A percentile compares a stretch with the other conserved stretches of the same genome.
Evolutionary conservation across 352 stramenopile genomes (phyloP).

Genomic region (Thalassiosira hispida): DNA sequence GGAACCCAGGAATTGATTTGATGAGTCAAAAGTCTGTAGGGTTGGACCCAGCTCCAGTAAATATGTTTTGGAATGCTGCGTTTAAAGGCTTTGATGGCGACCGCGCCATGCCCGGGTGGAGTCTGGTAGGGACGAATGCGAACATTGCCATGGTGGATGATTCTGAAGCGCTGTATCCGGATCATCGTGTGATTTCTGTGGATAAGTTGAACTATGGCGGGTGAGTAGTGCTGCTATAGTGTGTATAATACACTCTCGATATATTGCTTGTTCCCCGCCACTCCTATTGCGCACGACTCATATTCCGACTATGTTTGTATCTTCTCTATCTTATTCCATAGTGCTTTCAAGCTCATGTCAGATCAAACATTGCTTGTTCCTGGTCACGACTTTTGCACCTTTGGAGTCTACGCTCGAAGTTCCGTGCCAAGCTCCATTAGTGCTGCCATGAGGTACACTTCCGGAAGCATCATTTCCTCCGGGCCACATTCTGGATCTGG

Average conservation of each 20-base stretch:
- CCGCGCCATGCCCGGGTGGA: slow-evolving; percentile 35
- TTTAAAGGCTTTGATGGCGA: slow-evolving; percentile 35
- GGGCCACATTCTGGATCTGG: slow-evolving; percentile 33
- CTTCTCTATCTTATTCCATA: too few species aligned
- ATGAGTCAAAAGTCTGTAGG: slow-evolving; percentile 32
- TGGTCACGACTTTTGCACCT: slow-evolving; percentile 43
- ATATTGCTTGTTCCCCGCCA: too few species aligned
- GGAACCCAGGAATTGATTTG: slow-evolving; percentile 48
- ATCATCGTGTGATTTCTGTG: slow-evolving; percentile 31
- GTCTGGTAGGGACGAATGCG: slow-evolving; percentile 12
- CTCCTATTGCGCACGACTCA: too few species aligned
- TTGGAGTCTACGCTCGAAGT: slow-evolving; percentile 47
- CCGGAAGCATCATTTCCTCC: slow-evolving; percentile 36
- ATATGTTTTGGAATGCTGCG: slow-evolving; percentile 46
- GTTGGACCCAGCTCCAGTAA: slow-evolving; percentile 35
- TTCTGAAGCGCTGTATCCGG: slow-evolving; percentile 24
- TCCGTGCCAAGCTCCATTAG: slow-evolving; percentile 27
- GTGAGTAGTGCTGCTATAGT: slow-evolving; percentile 18
- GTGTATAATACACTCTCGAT: too few species aligned
- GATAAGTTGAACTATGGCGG: slow-evolving; percentile 28
- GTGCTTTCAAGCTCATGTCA: slow-evolving; percentile 38
- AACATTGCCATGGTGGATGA: slow-evolving; percentile 22
- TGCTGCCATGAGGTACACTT: slow-evolving; percentile 39
- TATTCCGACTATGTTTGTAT: too few species aligned
- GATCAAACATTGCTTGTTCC: slow-evolving; percentile 3